Conservation (phyloP, 2,329 filamentous ascomycete genomes). For the Fusarium nodosum region DNA sequence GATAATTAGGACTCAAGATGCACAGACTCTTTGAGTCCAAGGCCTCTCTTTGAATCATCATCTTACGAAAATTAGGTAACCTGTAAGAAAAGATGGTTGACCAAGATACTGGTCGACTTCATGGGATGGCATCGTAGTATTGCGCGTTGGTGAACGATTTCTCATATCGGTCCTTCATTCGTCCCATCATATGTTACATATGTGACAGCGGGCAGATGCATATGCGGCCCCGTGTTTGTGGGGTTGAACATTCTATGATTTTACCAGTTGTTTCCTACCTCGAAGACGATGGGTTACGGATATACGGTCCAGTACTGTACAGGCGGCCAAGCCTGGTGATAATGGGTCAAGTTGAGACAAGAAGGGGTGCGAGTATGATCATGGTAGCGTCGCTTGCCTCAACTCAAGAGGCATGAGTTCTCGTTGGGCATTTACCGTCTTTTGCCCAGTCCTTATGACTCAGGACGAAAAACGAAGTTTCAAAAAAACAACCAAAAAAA, state of each 20-base stretch:
- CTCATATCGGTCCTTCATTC: not conserved
- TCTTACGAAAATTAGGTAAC: not conserved
- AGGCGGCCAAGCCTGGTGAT: not conserved
- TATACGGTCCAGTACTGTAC: not conserved
- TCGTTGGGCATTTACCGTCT: slow-evolving; percentile 20
- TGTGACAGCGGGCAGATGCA: slow-evolving; percentile 21
- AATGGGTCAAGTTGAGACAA: not conserved
- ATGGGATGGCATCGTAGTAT: not conserved
- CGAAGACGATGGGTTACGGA: not conserved
- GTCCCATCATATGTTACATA: not conserved
- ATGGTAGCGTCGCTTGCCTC: not conserved
- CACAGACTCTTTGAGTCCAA: not conserved
- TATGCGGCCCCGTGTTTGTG: slow-evolving; percentile 3
- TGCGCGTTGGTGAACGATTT: not conserved
- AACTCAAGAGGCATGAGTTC: not conserved
- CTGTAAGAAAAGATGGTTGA: not conserved
- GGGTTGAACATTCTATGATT: slow-evolving; percentile 1
- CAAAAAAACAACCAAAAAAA: not conserved
- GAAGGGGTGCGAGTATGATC: slow-evolving; percentile 1
- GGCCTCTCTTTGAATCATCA: not conserved
- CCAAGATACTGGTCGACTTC: not conserved
- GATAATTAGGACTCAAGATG: not conserved
- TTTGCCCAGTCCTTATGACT: slow-evolving; percentile 9
- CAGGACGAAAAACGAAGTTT: slow-evolving; percentile 10
- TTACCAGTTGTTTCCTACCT: not conserved